A percentile compares a stretch with the other conserved stretches of the same genome.
Conservation (phyloP, 106 monocot genomes). For the Agapanthus africanus region DNA sequence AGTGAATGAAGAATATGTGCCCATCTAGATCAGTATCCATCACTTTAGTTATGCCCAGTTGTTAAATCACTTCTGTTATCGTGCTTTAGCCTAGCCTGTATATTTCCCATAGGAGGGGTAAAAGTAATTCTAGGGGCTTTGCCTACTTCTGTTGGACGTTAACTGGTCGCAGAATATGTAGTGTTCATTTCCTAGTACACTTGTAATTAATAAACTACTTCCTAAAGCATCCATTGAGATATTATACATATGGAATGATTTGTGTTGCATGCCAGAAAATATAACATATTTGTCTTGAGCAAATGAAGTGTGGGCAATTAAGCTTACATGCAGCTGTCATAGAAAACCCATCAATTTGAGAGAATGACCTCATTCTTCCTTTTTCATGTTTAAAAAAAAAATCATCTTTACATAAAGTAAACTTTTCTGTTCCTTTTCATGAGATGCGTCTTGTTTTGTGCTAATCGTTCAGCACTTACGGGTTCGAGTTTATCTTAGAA, state of each 20-base stretch:
- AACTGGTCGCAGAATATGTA: background rate
- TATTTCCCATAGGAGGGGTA: too few species aligned
- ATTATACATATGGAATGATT: background rate
- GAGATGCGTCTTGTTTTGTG: conserved; percentile 3
- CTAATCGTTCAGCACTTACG: conserved; percentile 4
- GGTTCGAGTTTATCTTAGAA: conserved; percentile 4
- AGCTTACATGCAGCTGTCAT: background rate
- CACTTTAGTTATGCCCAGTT: background rate
- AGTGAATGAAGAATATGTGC: background rate
- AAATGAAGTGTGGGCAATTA: background rate
- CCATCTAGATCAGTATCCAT: background rate
- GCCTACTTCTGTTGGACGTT: background rate
- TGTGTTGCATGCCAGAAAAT: too few species aligned
- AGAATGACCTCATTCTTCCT: background rate
- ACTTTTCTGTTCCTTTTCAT: background rate
- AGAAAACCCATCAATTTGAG: background rate
- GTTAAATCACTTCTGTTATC: background rate
- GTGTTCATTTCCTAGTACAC: background rate
- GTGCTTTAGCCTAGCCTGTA: conserved; percentile 1
- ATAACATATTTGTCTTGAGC: too few species aligned
- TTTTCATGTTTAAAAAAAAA: background rate
- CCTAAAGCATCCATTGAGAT: background rate
- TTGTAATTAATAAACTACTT: background rate
- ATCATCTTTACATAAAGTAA: conserved; percentile 5
- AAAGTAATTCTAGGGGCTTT: background rate